phyloP scores from a whole-genome alignment of 2,329 filamentous ascomycete genomes.

The Hirsutella minnesotensis region DNA sequence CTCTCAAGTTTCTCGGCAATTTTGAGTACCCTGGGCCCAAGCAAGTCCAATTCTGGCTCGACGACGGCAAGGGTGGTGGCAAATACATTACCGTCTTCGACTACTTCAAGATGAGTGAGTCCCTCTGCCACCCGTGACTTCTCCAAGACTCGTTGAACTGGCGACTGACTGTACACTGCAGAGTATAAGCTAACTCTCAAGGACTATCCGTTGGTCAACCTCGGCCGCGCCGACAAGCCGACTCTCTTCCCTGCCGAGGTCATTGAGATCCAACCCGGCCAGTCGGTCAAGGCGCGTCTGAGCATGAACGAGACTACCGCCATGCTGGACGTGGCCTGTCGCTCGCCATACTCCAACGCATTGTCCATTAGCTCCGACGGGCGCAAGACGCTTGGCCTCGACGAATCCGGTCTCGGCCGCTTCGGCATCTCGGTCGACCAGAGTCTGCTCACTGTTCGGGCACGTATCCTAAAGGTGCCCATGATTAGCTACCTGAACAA shows the following conservation, averaged over 20 bases:
- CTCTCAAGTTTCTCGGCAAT: conserved; percentile 11
- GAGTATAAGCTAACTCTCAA: conserved; percentile 23
- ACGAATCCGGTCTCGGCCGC: conserved; percentile 28
- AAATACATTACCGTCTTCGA: conserved; percentile 27
- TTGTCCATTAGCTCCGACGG: conserved; percentile 49
- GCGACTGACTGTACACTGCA: conserved; percentile 6
- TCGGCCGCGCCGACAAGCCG: conserved; percentile 44
- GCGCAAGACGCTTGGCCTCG: conserved; percentile 44
- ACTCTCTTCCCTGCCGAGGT: conserved; percentile 57
- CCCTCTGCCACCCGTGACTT: neutral
- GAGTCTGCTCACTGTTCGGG: conserved; percentile 58
- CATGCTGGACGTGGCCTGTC: conserved; percentile 66
- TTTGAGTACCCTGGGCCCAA: conserved; percentile 20
- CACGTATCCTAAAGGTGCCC: conserved; percentile 54
- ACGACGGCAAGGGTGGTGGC: conserved; percentile 10
- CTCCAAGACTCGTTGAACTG: neutral
- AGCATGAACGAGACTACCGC: conserved; percentile 45
- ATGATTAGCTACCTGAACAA: conserved; percentile 41
- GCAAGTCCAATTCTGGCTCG: conserved; percentile 19
- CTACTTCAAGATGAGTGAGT: conserved; percentile 32
- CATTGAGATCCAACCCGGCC: conserved; percentile 51
- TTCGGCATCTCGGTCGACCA: conserved; percentile 55
- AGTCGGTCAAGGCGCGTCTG: conserved; percentile 49
- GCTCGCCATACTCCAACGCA: conserved; percentile 54
- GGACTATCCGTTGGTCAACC: conserved; percentile 51